Conservation (phyloP, 257 asterid genomes). For the Solanum neorickii region DNA sequence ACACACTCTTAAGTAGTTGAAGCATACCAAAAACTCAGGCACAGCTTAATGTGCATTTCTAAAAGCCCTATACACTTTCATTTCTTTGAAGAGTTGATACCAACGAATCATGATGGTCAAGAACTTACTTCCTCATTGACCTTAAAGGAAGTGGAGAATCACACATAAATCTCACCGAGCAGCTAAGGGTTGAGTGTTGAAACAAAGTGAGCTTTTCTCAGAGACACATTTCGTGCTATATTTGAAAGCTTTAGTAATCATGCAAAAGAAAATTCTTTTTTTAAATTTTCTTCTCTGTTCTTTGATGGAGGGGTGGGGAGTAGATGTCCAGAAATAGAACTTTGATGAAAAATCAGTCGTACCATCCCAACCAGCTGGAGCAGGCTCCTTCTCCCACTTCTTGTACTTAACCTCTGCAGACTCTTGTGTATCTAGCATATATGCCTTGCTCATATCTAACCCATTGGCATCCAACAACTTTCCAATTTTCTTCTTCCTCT, state of each 20-base stretch:
- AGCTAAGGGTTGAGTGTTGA: neutral
- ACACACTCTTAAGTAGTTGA: neutral
- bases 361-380: constrained; percentile 99
- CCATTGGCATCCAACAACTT: constrained; percentile 88
- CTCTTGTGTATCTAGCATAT: constrained; percentile 87
- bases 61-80: neutral
- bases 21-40: neutral
- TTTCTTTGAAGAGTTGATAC: neutral
- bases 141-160: neutral
- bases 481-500: constrained; percentile 90
- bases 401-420: constrained; percentile 78
- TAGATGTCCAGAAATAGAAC: neutral
- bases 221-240: neutral
- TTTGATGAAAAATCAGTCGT: constrained; percentile 1
- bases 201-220: neutral
- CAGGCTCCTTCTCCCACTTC: constrained; percentile 92
- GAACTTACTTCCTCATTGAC: neutral
- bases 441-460: constrained; percentile 81
- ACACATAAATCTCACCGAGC: neutral
- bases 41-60: neutral
- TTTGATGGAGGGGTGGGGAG: neutral
- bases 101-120: neutral
- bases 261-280: neutral
- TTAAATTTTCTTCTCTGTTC: neutral
- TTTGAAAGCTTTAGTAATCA: neutral